Conservation (phyloP, 2,329 filamentous ascomycete genomes). For the Madurella fahalii region DNA sequence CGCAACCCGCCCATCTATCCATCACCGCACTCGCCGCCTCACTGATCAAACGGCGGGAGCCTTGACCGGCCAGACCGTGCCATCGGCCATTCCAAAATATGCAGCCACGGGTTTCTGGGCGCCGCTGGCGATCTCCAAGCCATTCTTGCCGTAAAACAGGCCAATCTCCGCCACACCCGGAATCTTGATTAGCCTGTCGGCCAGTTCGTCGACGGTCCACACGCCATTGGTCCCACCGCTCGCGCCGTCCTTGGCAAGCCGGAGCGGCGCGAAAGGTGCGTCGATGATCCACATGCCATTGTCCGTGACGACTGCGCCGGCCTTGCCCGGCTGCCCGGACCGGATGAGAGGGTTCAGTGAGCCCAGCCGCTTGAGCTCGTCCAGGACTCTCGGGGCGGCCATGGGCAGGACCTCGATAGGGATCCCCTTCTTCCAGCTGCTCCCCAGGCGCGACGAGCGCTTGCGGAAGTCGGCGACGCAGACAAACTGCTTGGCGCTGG, state of each 20-base stretch:
- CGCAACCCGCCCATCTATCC: neutral
- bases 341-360: constrained; percentile 67
- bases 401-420: constrained; percentile 92
- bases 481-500: constrained; percentile 78
- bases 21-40: neutral
- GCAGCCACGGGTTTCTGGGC: constrained; percentile 90
- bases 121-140: constrained; percentile 63
- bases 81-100: constrained; percentile 89
- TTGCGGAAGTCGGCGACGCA: constrained; percentile 82
- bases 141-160: constrained; percentile 80
- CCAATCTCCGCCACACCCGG: constrained; percentile 89
- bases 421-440: constrained; percentile 74
- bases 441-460: constrained; percentile 69
- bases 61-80: constrained; percentile 53
- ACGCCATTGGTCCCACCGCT: constrained; percentile 58
- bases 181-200: constrained; percentile 70
- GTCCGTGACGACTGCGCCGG: constrained; percentile 75
- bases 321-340: constrained; percentile 69
- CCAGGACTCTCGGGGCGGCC: constrained; percentile 71
- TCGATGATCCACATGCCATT: constrained; percentile 89
- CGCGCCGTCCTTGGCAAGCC: constrained; percentile 52
- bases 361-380: constrained; percentile 68
- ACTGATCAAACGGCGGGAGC: constrained; percentile 4
- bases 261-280: constrained; percentile 75
- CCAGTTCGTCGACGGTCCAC: constrained; percentile 77